Base-by-base conservation (phyloP, 2,329 filamentous ascomycete genomes). In the Fusarium sp. region DNA sequence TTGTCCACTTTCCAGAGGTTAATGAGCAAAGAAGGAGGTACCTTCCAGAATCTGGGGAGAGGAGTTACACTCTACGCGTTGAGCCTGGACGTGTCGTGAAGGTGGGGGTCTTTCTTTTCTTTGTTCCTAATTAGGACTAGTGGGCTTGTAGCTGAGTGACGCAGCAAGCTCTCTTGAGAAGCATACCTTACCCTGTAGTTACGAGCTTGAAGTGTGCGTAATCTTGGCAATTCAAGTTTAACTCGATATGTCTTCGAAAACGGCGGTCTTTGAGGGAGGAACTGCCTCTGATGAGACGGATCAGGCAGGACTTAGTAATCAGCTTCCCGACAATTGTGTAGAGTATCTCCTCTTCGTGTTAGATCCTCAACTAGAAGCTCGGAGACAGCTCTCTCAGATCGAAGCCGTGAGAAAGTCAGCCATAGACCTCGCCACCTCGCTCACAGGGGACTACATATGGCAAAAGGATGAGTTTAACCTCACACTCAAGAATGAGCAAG, bases 401-500 rank as follows among this genome's bases (percentile, higher is more conserved):
- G 90, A 92, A 61, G 81, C 85, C 18, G 84, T 97, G 9, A 89
- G 93, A 58, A 92, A 89, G 77, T 85, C 88, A 1, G 89, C 91
- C 0, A 80, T 85, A 2, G 84, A 88, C 27, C 79, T 96, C n/a
- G 78, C 80, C 4, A 88, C 87, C 44, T 82, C 85, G 3, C 81
- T 93, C 7, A 84, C 95, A n/a, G 90, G 88, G 71, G 90, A 92
- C 66, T 97, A 97, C 74, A 97, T 99, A 67, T 99, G 96, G 96
- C 96, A 99, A 78, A 88, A 93, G 11, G 93, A 97, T 58, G 81
- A 84, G 0, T 94, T 99, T 68, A 85, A 84, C n/a, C 81, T 97
- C 6, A 87, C 91, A 16, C 83, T 83, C 74, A 90, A 83, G 80
- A 90, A 80, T 58, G 81, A 83, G 20, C 79, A 83, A 74, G 88